Percentiles rank a stretch among this genome's conserved stretches.
phyloP scores from a whole-genome alignment of 768 basidiomycete genomes.

The Auriculariales sp. region DNA sequence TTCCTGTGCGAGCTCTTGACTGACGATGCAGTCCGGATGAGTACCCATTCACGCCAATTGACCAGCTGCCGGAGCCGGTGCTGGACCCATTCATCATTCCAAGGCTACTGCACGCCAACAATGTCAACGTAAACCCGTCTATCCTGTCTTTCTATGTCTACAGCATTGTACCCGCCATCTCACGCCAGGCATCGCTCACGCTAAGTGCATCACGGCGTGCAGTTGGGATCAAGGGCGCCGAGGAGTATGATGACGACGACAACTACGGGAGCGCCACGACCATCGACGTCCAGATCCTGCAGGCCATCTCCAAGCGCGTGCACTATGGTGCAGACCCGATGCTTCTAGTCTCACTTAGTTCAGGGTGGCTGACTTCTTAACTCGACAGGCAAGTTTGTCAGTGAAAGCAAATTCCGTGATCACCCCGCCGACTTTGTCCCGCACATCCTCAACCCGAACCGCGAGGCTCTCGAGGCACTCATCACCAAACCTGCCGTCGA shows the following conservation, averaged over 20 bases:
- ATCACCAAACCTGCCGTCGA: conserved; percentile 99
- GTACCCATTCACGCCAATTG: conserved; percentile 70
- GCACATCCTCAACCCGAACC: conserved; percentile 72
- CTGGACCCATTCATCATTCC: conserved; percentile 63
- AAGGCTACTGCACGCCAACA: conserved; percentile 60
- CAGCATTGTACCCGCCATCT: conserved; percentile 81
- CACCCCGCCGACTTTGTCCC: conserved; percentile 82
- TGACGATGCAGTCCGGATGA: conserved; percentile 73
- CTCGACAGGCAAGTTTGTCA: conserved; percentile 85
- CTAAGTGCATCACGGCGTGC: conserved; percentile 53
- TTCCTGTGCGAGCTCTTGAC: neutral
- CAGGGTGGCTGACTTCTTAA: conserved; percentile 16
- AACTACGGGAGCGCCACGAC: conserved; percentile 96
- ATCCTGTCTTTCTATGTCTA: conserved; percentile 85
- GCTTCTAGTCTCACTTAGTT: neutral
- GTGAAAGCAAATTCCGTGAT: conserved; percentile 89
- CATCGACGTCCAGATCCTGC: conserved; percentile 90
- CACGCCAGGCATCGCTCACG: conserved; percentile 50
- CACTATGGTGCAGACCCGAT: conserved; percentile 64
- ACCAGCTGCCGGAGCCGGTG: conserved; percentile 67
- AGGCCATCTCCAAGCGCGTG: conserved; percentile 94
- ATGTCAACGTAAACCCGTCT: conserved; percentile 71
- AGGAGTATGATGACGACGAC: conserved; percentile 80
- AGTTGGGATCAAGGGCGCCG: conserved; percentile 48
- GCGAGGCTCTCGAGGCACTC: conserved; percentile 59